Evolutionary conservation across 2,329 filamentous ascomycete species (phyloP), one percentile per base, ranked within the genome.

Genomic region (Leptodontidium sp.): DNA sequence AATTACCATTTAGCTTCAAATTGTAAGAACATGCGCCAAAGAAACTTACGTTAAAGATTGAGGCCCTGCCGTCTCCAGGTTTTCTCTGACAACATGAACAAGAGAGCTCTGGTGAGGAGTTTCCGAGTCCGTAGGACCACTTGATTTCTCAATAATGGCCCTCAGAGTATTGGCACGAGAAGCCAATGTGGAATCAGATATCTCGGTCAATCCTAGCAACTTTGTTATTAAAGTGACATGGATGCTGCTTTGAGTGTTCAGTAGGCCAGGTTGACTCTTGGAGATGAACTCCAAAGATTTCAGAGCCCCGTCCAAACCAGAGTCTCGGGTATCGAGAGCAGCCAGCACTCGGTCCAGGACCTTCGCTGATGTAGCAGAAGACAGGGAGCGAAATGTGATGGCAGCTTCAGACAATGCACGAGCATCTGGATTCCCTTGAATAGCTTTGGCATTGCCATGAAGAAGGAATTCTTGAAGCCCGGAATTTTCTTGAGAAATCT

Each of bases 131-230:
- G 47, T 53, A 29, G 67, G n/a, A 4, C 50, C 55, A 12, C 61
- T 64, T 53, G 45, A 49, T 15, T 72, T 73, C 17, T 87, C 84
- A 15, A 90, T 74, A 1, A 85, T 76, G 0, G 80, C 76, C 14
- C 82, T 84, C 26, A 90, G 62, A 52, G 61, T 67, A 17, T 66
- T 70, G 17, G 71, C 73, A 29, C 73, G 70, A 4, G 72, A 69
- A 8, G 69, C 70, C 32, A 76, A 64, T 15, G 64, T 66, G 15
- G 84, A 66, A 62, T 84, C 81, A 2, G 81, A 77, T 0, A 84
- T 78, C 71, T 90, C 88, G 3, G 84, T 85, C 7, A 90, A 75
- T 15, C 84, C 81, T 0, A 91, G 77, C 0, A 91, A 77, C 21
- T 83, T 84, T 0, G 85, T 82, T 40, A 89, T 83, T 0, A 90